Evolutionary conservation across 1,284 basidiomycete genomes (phyloP).

Genomic region (Microbotryomycetes sp.): DNA sequence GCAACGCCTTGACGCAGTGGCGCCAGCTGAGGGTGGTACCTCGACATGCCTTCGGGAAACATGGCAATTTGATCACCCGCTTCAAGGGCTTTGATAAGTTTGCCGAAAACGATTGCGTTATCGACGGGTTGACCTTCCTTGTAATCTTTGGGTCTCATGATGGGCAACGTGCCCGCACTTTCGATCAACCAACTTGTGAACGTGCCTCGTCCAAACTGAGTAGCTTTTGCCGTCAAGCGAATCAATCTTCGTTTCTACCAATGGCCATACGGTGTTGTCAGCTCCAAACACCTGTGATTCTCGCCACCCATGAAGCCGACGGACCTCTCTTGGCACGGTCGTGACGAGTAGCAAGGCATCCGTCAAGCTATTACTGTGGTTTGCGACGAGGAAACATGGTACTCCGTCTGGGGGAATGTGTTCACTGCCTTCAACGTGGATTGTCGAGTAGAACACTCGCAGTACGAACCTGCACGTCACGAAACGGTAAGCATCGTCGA

Average conservation of each 20-base stretch:
- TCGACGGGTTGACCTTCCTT: slow-evolving; percentile 47
- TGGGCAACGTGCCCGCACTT: slow-evolving; percentile 70
- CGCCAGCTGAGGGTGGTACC: slow-evolving; percentile 71
- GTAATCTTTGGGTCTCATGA: slow-evolving; percentile 65
- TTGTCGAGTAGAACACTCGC: slow-evolving; percentile 77
- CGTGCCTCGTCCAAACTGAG: slow-evolving; percentile 62
- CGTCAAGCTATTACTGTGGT: slow-evolving; percentile 74
- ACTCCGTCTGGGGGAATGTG: slow-evolving; percentile 60
- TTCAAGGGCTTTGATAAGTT: slow-evolving; percentile 65
- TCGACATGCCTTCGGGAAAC: slow-evolving; percentile 74
- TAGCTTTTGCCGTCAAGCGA: slow-evolving; percentile 73
- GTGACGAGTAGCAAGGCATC: slow-evolving; percentile 56
- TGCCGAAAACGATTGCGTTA: slow-evolving; percentile 60
- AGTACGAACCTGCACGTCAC: slow-evolving; percentile 70
- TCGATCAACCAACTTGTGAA: slow-evolving; percentile 85
- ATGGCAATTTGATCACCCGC: slow-evolving; percentile 62
- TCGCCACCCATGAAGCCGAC: background rate
- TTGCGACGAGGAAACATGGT: slow-evolving; percentile 73
- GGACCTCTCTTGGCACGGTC: slow-evolving; percentile 28
- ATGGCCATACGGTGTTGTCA: background rate
- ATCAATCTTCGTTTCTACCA: slow-evolving; percentile 61
- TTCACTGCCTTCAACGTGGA: slow-evolving; percentile 71
- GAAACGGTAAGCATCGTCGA: no score
- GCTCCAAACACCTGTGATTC: background rate
- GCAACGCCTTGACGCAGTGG: slow-evolving; percentile 79